Base-by-base conservation (phyloP, 352 stramenopile species). In the Phytophthora litchii region DNA sequence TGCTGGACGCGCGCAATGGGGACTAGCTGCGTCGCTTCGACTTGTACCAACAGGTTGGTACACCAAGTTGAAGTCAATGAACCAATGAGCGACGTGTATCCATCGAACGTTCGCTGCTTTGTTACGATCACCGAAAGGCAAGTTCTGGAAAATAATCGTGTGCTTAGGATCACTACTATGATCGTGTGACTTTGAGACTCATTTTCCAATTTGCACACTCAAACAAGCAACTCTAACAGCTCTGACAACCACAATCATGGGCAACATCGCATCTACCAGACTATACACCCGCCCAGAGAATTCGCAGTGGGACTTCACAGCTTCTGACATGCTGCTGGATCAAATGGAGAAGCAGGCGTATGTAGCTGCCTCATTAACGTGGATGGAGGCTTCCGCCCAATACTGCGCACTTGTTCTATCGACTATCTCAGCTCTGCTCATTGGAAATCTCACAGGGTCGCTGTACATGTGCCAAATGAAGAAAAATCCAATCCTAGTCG, bases 201-300 rank as follows among this genome's bases (percentile, higher is more conserved):
- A 87, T 72, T 86, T 56, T 43, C 11, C 54, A 70, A 86, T 74
- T 80, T 57, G 16, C 64, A 46, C 57, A 10, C 16, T 63, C 31
- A 10, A 47, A 17, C 38, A 4, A 48, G 68, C 19, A 48, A 7
- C 41, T 48, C 36, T 31, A 59, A 46, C 23, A 40, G 29, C 17
- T 40, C 20, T n/a, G 60, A 51, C 35, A n/a, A 44, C 10, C 10
- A 45, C 4, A 50, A 60, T 21, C 40, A 89, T 87, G 76, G 72
- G 75, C 65, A 84, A 83, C 70, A 63, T 72, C 19, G 37, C 62
- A 20, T 89, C 70, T 20, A 72, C 54, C 11, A 32, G 52, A 29
- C 49, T 71, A 17, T 78, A 63, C 40, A 64, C 40, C 11, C 40
- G 37, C 21, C 38, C 54, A n/a, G 25, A 41, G 14, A 19, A 32